Percentiles rank a stretch among this genome's conserved stretches.
phyloP scores from a whole-genome alignment of 2,329 filamentous ascomycete genomes.

The Hypoxylon sp. region DNA sequence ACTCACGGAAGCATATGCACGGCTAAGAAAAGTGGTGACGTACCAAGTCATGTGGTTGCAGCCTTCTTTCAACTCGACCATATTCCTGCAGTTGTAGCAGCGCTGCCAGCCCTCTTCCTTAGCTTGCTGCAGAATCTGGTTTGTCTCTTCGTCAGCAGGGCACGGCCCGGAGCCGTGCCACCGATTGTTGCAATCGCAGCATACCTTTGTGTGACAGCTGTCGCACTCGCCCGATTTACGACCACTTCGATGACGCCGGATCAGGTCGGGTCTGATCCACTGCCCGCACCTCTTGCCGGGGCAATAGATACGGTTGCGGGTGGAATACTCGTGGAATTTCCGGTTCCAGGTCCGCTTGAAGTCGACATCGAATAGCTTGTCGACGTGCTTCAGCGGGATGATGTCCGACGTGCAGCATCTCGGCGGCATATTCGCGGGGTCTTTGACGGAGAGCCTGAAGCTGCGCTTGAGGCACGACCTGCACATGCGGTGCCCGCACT shows the following conservation, averaged over 20 bases:
- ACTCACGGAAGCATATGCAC: slow-evolving; percentile 21
- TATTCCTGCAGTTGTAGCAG: slow-evolving; percentile 79
- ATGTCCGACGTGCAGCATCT: slow-evolving; percentile 81
- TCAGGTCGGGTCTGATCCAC: slow-evolving; percentile 82
- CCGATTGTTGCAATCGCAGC: slow-evolving; percentile 78
- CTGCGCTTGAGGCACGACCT: slow-evolving; percentile 79
- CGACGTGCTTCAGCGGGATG: slow-evolving; percentile 83
- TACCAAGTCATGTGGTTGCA: slow-evolving; percentile 93
- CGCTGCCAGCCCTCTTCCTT: slow-evolving; percentile 80
- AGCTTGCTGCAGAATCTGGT: slow-evolving; percentile 73
- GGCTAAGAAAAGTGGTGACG: slow-evolving; percentile 51
- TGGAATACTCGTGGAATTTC: slow-evolving; percentile 83
- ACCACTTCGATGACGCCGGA: slow-evolving; percentile 68
- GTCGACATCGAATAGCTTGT: slow-evolving; percentile 77
- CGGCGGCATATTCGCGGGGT: slow-evolving; percentile 87
- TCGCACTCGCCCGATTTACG: slow-evolving; percentile 79
- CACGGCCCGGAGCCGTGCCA: slow-evolving; percentile 81
- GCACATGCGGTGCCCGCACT: slow-evolving; percentile 88
- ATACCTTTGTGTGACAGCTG: slow-evolving; percentile 81
- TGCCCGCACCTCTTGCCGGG: slow-evolving; percentile 79
- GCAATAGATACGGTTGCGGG: slow-evolving; percentile 83
- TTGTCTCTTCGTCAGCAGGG: slow-evolving; percentile 77
- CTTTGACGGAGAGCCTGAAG: slow-evolving; percentile 81
- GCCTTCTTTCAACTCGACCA: slow-evolving; percentile 85
- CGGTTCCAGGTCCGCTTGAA: slow-evolving; percentile 87